A percentile compares a stretch with the other conserved stretches of the same genome.
These are phyloP conservation scores for Aspergillus bridgeri DNA, from an alignment of 495 filamentous ascomycete species.

Conservation along the genomic window DNA sequence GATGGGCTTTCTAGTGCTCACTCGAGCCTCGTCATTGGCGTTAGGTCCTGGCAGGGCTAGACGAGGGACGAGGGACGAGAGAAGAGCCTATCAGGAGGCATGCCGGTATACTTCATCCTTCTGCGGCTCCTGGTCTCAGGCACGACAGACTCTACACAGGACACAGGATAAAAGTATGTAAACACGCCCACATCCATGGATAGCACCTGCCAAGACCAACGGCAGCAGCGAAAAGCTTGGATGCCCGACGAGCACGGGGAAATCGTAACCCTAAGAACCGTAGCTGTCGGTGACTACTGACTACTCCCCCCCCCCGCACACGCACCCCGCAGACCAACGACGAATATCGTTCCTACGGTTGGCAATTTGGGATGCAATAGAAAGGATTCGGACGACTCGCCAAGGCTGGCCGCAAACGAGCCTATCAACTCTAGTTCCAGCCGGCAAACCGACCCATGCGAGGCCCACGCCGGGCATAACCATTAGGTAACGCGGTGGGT, in stretches of 20 bases:
- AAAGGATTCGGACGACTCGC: background rate
- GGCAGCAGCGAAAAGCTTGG: background rate
- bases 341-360: background rate
- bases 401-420: background rate
- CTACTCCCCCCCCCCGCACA: background rate
- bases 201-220: too few relatives aligned
- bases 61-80: too few relatives aligned
- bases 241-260: background rate
- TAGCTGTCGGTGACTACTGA: background rate
- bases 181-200: too few relatives aligned
- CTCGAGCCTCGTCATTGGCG: background rate
- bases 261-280: too few relatives aligned
- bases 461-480: background rate
- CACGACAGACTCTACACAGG: too few relatives aligned
- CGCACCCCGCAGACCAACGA: background rate
- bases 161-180: too few relatives aligned
- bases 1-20: too few relatives aligned
- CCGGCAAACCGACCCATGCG: background rate
- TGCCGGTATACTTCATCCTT: too few relatives aligned
- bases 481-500: background rate
- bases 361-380: background rate
- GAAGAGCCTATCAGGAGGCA: too few relatives aligned
- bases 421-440: background rate
- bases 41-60: too few relatives aligned
- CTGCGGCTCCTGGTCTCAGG: too few relatives aligned